phyloP scores from a whole-genome alignment of 164 flowering plant species.

The Vitis rotundifolia region DNA sequence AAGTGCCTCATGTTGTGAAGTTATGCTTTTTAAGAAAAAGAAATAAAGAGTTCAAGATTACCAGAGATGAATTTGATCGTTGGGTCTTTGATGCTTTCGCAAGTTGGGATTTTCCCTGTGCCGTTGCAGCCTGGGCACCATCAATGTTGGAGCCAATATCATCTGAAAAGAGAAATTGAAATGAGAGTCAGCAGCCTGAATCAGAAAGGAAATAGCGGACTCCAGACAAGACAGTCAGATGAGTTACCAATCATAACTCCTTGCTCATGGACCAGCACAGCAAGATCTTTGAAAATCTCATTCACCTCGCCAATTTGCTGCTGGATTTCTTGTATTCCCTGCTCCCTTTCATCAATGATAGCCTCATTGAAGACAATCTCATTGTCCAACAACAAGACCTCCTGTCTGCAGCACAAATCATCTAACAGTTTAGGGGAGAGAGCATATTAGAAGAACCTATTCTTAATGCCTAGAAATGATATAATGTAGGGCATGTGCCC shows the following conservation, averaged over 20 bases:
- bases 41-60: slow-evolving; percentile 16
- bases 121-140: slow-evolving; percentile 64
- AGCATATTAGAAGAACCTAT: no score
- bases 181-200: background rate
- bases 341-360: slow-evolving; percentile 74
- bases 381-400: slow-evolving; percentile 62
- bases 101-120: slow-evolving; percentile 75
- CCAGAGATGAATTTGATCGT: slow-evolving; percentile 90
- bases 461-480: no score
- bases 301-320: slow-evolving; percentile 79
- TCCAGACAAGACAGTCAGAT: background rate
- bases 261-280: slow-evolving; percentile 78
- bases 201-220: background rate
- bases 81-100: slow-evolving; percentile 87
- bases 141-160: slow-evolving; percentile 80
- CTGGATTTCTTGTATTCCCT: slow-evolving; percentile 71
- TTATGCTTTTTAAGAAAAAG: no score
- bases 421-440: background rate
- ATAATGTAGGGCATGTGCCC: no score
- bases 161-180: slow-evolving; percentile 34
- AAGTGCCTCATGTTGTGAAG: no score
- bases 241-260: slow-evolving; percentile 71
- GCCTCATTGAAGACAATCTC: slow-evolving; percentile 77
- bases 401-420: slow-evolving; percentile 49
- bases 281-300: slow-evolving; percentile 78